Evolutionary conservation across 805 yeast species (phyloP).

Genomic region (Maudiozyma saulgeensis): DNA sequence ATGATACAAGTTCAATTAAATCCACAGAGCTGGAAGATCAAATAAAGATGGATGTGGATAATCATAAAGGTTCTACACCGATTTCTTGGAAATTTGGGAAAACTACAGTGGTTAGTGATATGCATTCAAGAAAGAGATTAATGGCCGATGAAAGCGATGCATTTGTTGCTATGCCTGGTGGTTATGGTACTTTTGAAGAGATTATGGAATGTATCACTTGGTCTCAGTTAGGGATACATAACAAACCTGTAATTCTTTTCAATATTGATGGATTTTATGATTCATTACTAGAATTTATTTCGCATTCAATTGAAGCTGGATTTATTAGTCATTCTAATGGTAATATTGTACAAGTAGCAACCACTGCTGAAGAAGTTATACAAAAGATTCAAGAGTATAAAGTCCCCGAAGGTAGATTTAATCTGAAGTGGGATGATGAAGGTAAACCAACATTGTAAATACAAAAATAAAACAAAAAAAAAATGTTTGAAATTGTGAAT

Average conservation of each 20-base stretch:
- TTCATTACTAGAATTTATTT: conserved; percentile 51
- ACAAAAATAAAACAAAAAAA: background rate
- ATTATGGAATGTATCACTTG: conserved; percentile 84
- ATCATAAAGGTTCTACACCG: conserved; percentile 59
- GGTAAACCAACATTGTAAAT: conserved; percentile 1
- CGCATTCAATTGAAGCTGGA: conserved; percentile 50
- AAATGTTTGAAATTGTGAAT: too few relatives aligned
- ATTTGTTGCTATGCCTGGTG: conserved; percentile 86
- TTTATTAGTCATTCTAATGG: conserved; percentile 63
- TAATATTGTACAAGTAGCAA: conserved; percentile 58
- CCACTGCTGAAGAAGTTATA: conserved; percentile 59
- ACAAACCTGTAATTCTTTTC: conserved; percentile 68
- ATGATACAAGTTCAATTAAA: background rate
- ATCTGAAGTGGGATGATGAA: conserved; percentile 52
- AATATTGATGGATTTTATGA: conserved; percentile 78
- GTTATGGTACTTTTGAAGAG: conserved; percentile 85
- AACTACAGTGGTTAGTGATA: conserved; percentile 73
- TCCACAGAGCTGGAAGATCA: conserved; percentile 20
- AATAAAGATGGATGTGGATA: conserved; percentile 44
- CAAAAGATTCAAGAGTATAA: conserved; percentile 48
- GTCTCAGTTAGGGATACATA: conserved; percentile 82
- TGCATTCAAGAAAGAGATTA: conserved; percentile 80
- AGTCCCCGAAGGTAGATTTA: conserved; percentile 65
- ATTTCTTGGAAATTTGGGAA: conserved; percentile 51
- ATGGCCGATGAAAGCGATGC: conserved; percentile 86